Percentiles rank a stretch among this genome's conserved stretches.
Evolutionary conservation across 495 filamentous ascomycete genomes (phyloP).

Genomic region (Penicillium soppii): DNA sequence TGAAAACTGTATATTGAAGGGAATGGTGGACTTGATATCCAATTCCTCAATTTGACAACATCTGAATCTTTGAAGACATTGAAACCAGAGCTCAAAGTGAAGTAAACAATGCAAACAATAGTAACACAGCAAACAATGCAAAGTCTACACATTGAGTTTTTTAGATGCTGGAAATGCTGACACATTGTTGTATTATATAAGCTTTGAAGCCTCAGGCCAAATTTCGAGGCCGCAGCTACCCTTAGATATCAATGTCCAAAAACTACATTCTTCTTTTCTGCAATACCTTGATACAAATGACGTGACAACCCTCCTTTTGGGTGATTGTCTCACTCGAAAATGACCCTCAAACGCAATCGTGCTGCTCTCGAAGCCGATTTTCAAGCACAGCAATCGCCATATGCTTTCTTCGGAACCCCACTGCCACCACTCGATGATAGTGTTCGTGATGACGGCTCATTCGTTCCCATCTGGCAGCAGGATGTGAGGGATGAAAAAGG

Average conservation of each 20-base stretch:
- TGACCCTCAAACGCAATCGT: conserved; percentile 80
- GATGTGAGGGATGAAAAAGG: conserved; percentile 93
- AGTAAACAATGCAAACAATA: too few relatives aligned
- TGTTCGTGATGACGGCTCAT: conserved; percentile 87
- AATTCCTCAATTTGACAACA: too few relatives aligned
- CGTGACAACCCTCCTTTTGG: conserved; percentile 1
- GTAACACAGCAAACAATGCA: too few relatives aligned
- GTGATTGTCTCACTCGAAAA: conserved; percentile 9
- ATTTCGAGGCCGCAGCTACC: not conserved
- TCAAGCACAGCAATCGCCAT: conserved; percentile 71
- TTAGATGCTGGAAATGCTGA: not conserved
- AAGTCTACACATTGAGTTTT: too few relatives aligned
- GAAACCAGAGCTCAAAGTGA: too few relatives aligned
- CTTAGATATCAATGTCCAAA: not conserved
- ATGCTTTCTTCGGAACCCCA: conserved; percentile 80
- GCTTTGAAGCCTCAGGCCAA: not conserved
- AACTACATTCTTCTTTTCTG: not conserved
- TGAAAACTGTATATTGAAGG: too few relatives aligned
- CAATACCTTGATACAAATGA: conserved; percentile 1
- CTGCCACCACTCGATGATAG: conserved; percentile 78
- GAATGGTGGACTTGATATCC: too few relatives aligned
- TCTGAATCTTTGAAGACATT: too few relatives aligned
- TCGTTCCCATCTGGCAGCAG: conserved; percentile 94
- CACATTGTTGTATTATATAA: not conserved
- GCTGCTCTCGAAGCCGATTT: conserved; percentile 76